phyloP scores from a whole-genome alignment of 2,329 filamentous ascomycete genomes.

The Colletotrichum australisinense region DNA sequence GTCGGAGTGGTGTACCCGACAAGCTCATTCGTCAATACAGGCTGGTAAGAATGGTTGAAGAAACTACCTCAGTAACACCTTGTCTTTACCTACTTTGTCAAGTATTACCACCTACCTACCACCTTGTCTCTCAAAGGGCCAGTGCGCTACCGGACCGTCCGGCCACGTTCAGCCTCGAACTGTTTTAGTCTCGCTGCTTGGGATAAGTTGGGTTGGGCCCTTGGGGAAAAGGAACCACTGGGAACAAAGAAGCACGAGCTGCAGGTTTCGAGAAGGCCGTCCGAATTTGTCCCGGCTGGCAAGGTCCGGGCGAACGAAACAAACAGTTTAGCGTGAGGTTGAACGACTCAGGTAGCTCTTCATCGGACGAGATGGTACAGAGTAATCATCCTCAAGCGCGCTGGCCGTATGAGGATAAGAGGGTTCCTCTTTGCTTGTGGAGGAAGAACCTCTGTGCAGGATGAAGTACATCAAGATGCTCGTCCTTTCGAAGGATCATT shows the following conservation, averaged over 20 bases:
- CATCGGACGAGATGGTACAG: slow-evolving; percentile 1
- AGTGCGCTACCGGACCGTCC: slow-evolving; percentile 20
- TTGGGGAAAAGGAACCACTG: not conserved
- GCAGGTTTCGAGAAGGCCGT: slow-evolving; percentile 32
- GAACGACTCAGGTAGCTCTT: slow-evolving; percentile 1
- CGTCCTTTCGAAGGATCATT: not conserved
- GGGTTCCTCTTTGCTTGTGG: not conserved
- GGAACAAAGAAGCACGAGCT: slow-evolving; percentile 1
- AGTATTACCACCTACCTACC: not conserved
- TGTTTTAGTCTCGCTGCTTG: not conserved
- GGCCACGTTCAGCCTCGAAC: slow-evolving; percentile 10
- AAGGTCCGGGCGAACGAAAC: slow-evolving; percentile 9
- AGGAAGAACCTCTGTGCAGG: not conserved
- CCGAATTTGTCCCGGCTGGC: slow-evolving; percentile 18
- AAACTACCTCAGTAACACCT: not conserved
- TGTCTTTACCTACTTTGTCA: too few relatives aligned
- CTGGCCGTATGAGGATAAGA: not conserved
- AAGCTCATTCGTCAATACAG: slow-evolving; percentile 1
- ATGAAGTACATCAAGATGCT: not conserved
- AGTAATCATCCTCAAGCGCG: not conserved
- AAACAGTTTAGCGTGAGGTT: slow-evolving; percentile 2
- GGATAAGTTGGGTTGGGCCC: too few relatives aligned
- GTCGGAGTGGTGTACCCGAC: slow-evolving; percentile 4
- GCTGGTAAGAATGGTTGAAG: not conserved
- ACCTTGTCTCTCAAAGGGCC: not conserved